A percentile compares a stretch with the other conserved stretches of the same genome.
Evolutionary conservation across 495 filamentous ascomycete genomes (phyloP).

Genomic region (Neurospora discreta): DNA sequence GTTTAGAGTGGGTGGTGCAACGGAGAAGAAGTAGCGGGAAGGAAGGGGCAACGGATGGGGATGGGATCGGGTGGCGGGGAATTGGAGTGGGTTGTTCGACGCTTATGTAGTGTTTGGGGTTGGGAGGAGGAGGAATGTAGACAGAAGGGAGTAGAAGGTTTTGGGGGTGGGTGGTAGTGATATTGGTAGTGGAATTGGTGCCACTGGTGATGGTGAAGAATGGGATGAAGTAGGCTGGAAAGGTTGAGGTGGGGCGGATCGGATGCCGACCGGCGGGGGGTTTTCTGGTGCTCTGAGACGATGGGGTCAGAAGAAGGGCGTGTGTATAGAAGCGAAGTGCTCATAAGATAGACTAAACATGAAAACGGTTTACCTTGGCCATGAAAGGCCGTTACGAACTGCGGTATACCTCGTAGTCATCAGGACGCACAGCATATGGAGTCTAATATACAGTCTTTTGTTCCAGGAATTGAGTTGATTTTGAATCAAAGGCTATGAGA

Average conservation of each 20-base stretch:
- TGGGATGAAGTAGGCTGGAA: not conserved
- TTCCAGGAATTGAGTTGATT: too few species aligned
- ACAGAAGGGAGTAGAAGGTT: not conserved
- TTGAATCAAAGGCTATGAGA: too few species aligned
- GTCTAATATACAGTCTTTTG: too few species aligned
- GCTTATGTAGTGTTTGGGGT: not conserved
- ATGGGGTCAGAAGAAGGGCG: not conserved
- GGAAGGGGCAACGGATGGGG: not conserved
- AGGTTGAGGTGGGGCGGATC: not conserved
- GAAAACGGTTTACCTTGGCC: too few species aligned
- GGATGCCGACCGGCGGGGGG: too few species aligned
- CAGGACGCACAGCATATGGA: too few species aligned
- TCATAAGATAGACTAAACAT: too few species aligned
- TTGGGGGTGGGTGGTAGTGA: not conserved
- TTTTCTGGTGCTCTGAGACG: not conserved
- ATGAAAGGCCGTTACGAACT: too few species aligned
- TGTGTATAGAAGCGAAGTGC: not conserved
- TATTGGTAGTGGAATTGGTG: not conserved
- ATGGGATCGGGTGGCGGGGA: not conserved
- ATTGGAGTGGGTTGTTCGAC: too few species aligned
- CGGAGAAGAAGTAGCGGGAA: too few species aligned
- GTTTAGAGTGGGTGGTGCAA: constrained; percentile 18
- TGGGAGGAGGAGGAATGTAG: not conserved
- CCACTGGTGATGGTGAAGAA: not conserved
- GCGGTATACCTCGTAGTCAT: too few species aligned